Conservation (phyloP, 2,329 filamentous ascomycete genomes). For the Penicillium brevicompactum region DNA sequence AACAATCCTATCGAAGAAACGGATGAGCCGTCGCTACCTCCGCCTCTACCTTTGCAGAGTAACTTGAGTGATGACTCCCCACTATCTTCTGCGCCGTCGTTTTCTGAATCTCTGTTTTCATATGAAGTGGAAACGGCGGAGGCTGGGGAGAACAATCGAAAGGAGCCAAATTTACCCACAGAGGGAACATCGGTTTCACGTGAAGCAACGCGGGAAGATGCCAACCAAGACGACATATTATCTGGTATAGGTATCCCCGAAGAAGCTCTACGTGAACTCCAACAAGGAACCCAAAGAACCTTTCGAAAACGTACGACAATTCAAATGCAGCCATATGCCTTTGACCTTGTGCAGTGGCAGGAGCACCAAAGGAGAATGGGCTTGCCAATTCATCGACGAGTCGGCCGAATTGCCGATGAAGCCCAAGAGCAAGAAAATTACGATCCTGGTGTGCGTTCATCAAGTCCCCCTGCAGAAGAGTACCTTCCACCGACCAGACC, state of each 20-base stretch:
- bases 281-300: conserved; percentile 32
- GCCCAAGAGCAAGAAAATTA: conserved; percentile 37
- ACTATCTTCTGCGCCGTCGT: conserved; percentile 40
- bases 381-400: conserved; percentile 14
- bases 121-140: background rate
- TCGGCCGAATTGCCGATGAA: conserved; percentile 25
- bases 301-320: conserved; percentile 51
- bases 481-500: conserved; percentile 31
- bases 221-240: conserved; percentile 18
- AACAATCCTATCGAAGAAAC: conserved; percentile 6
- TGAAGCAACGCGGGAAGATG: background rate
- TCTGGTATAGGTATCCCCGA: conserved; percentile 29
- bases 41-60: conserved; percentile 1
- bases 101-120: conserved; percentile 22
- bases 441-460: conserved; percentile 33
- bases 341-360: conserved; percentile 46
- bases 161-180: background rate
- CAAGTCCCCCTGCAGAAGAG: conserved; percentile 34
- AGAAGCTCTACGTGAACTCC: conserved; percentile 29
- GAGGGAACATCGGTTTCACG: background rate
- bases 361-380: background rate
- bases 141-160: no score
- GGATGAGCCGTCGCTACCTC: background rate
- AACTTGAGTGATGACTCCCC: conserved; percentile 32
- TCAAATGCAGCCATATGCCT: conserved; percentile 51